Base-by-base conservation (phyloP, 768 basidiomycete genomes). In the Lanmaoa rubissima region DNA sequence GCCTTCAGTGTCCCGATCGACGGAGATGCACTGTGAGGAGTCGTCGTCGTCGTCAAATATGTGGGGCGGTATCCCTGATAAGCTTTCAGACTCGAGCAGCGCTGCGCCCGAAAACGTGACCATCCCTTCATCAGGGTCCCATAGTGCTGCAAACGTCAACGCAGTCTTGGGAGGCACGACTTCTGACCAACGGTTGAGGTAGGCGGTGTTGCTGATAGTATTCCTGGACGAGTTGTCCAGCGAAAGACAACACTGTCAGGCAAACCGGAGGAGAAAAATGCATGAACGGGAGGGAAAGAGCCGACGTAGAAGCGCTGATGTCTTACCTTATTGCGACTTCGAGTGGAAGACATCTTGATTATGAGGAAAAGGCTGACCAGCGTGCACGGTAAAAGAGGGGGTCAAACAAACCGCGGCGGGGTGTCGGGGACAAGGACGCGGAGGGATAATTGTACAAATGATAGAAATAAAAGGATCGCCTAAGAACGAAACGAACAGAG, bases 81-180 rank as follows among this genome's bases (percentile, higher is more conserved):
- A 21, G 28, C 57, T 42, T 19, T 72, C 70, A 17, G 64, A 53
- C 38, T 75, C 73, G 31, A 81, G 69, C 36, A 84, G 75, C 48
- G 74, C 69, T 28, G 80, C 76, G 28, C 78, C 80, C 1, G 82
- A 83, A 64, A 86, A 85, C 34, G 79, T 77, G 57, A 85, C 74
- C 60, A 84, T 76, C 35, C 82, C 84, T 7, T 83, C 79, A 1
- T 79, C 77, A 2, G 80, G 79, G 56, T 84, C 82, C 80, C 80
- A 86, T 34, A 85, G 66, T 7, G 82, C 82, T 5, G 81, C 84
- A 61, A 86, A 86, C 3, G 78, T 82, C 58, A 85, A 71, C 3
- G 78, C 82, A 28, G 79, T 72, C 52, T 81, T 78, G 5, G 84
- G 82, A 17, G 83, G 82, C 7, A 83, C 73, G 45, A 84, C 69